These are phyloP conservation scores for Globisporangium okanoganense DNA, from an alignment of 352 stramenopile species.

Conservation along the genomic window DNA sequence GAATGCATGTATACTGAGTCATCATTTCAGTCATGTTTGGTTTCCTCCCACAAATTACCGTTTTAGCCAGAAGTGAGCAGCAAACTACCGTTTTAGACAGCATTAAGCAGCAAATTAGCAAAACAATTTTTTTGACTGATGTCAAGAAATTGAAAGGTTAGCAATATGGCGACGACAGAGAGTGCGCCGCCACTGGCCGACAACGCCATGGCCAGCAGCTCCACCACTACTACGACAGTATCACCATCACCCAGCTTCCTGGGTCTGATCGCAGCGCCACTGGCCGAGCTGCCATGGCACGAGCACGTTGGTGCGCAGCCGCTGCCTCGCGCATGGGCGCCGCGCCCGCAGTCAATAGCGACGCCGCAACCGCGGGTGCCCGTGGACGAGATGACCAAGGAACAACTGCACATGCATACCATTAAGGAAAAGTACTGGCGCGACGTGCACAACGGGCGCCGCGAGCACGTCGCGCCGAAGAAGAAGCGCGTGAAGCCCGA, in stretches of 20 bases:
- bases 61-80: too few species aligned
- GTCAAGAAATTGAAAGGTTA: background rate
- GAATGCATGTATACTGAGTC: background rate
- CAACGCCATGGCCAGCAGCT: background rate
- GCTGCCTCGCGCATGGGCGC: background rate
- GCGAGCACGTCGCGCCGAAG: background rate
- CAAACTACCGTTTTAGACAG: too few species aligned
- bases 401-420: background rate
- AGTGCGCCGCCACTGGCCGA: background rate
- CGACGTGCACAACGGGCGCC: background rate
- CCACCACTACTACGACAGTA: background rate
- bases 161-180: background rate
- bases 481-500: background rate
- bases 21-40: background rate
- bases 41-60: too few species aligned
- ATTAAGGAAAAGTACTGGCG: background rate
- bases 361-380: background rate
- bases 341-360: background rate
- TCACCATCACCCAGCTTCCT: slow-evolving; percentile 3
- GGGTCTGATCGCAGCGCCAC: background rate
- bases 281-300: slow-evolving; percentile 8
- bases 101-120: too few species aligned
- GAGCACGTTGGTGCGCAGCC: background rate
- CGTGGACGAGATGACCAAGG: background rate
- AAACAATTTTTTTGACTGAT: too few species aligned